A percentile compares a stretch with the other conserved stretches of the same genome.
These are phyloP conservation scores for Oryza rufipogon DNA, from an alignment of 176 grass and related monocot species.

Conservation along the genomic window DNA sequence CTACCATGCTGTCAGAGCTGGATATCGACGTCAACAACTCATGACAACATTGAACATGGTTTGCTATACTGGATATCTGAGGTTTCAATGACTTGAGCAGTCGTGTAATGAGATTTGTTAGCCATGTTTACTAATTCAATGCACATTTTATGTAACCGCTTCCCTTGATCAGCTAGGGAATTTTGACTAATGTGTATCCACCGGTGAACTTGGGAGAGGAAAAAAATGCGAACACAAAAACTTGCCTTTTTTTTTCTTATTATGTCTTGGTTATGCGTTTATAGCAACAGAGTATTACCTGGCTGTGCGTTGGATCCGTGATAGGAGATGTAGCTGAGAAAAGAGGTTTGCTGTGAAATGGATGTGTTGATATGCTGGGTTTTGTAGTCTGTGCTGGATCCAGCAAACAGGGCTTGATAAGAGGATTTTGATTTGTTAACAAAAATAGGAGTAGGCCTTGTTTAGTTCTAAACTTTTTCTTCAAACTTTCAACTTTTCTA, in stretches of 20 bases:
- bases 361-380: neutral
- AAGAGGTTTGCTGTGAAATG: neutral
- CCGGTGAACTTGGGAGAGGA: neutral
- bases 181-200: conserved; percentile 21
- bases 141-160: conserved; percentile 24
- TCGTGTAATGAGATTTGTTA: conserved; percentile 24
- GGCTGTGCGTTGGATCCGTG: neutral
- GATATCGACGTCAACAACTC: conserved; percentile 54
- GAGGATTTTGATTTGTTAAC: neutral
- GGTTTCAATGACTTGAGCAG: conserved; percentile 4
- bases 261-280: neutral
- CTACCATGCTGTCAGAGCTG: conserved; percentile 64
- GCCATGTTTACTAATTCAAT: neutral
- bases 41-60: conserved; percentile 34
- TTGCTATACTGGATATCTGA: conserved; percentile 3
- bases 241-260: neutral
- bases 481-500: no score
- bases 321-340: neutral
- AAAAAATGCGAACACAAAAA: neutral
- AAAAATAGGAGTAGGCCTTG: neutral
- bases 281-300: neutral
- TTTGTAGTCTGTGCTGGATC: neutral
- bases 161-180: neutral
- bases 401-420: neutral
- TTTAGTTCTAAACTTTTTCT: no score